phyloP scores from a whole-genome alignment of 177 flowering plant species.

The Vitis hybrid region DNA sequence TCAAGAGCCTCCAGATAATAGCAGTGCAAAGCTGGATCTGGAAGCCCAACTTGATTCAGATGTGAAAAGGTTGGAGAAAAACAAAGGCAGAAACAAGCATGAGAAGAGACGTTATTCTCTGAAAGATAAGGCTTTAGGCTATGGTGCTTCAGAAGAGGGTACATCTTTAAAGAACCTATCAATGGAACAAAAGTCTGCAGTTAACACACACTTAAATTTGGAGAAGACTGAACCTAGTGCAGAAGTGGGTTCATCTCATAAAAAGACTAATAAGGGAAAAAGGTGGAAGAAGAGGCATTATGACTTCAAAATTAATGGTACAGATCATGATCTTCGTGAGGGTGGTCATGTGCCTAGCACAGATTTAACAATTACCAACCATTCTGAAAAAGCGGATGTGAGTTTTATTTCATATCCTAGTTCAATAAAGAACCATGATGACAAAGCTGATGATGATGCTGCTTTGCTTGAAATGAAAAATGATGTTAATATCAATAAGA shows the following conservation, averaged over 20 bases:
- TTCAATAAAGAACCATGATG: slow-evolving; percentile 2
- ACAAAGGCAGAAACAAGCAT: slow-evolving; percentile 1
- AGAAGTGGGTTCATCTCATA: neutral
- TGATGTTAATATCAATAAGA: neutral
- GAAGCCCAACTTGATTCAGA: neutral
- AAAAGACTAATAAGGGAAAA: slow-evolving; percentile 9
- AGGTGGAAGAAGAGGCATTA: neutral
- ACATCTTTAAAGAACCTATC: neutral
- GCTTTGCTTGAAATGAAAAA: neutral
- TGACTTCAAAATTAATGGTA: slow-evolving; percentile 3
- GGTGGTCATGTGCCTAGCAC: neutral
- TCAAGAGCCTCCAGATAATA: neutral
- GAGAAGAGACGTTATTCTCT: neutral
- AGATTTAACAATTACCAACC: slow-evolving; percentile 4
- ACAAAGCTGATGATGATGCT: neutral
- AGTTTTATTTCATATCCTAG: neutral
- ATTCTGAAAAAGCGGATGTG: slow-evolving; percentile 1
- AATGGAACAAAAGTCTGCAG: neutral
- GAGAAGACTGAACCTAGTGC: neutral
- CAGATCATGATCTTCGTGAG: neutral
- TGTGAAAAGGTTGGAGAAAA: neutral
- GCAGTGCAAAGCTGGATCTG: neutral
- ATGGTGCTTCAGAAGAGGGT: slow-evolving; percentile 1
- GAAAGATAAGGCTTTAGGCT: neutral
- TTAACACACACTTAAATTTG: neutral